Conservation (phyloP, 257 asterid genomes). For the Scutellaria minor region DNA sequence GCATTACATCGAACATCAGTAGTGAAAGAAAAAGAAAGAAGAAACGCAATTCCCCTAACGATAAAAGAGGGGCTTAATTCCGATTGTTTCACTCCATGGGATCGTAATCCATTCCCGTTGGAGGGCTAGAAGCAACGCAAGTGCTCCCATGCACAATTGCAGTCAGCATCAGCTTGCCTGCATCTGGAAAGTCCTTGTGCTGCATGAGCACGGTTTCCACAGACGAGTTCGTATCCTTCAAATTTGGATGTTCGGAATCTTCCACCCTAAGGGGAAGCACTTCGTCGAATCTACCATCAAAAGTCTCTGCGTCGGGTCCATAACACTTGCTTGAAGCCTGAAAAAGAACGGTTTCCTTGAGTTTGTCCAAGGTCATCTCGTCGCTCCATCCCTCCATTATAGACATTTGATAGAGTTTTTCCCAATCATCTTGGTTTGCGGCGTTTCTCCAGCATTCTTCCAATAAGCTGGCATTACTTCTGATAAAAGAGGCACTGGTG, state of each 20-base stretch:
- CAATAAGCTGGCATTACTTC: conserved; percentile 66
- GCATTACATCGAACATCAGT: no score
- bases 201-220: conserved; percentile 78
- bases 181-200: conserved; percentile 85
- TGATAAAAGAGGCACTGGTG: conserved; percentile 81
- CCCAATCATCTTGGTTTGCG: conserved; percentile 90
- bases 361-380: conserved; percentile 60
- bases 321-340: conserved; percentile 83
- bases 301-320: conserved; percentile 66
- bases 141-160: conserved; percentile 70
- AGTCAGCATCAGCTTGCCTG: conserved; percentile 85
- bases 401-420: conserved; percentile 58
- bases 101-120: conserved; percentile 34
- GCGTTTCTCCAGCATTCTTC: conserved; percentile 99
- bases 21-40: not conserved
- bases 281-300: conserved; percentile 69
- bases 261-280: conserved; percentile 71
- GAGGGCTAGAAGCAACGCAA: conserved; percentile 24
- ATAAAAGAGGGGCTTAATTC: not conserved
- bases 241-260: conserved; percentile 38
- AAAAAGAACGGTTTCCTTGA: conserved; percentile 66
- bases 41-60: not conserved
- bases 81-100: conserved; percentile 43
- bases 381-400: conserved; percentile 81
- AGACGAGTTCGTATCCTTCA: conserved; percentile 51